A percentile compares a stretch with the other conserved stretches of the same genome.
These are phyloP conservation scores for Magnaporthiopsis poae DNA, from an alignment of 2,329 filamentous ascomycete genomes.

Conservation along the genomic window DNA sequence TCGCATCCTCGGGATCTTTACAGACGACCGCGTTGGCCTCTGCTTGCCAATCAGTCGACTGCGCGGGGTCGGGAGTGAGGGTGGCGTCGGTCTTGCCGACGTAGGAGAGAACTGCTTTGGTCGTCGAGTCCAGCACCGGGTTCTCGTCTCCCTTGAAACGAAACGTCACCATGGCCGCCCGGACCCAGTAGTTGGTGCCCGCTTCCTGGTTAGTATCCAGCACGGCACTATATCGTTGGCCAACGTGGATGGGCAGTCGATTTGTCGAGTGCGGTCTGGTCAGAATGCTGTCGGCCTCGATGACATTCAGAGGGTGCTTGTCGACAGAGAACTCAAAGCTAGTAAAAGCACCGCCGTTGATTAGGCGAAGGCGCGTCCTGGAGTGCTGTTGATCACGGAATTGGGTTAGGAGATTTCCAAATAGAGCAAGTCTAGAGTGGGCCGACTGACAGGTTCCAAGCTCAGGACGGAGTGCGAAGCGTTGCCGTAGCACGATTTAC, in stretches of 20 bases:
- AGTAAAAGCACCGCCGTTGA: conserved; percentile 62
- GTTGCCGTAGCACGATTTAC: conserved; percentile 3
- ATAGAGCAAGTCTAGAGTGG: not conserved
- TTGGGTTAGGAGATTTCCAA: not conserved
- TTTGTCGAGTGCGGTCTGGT: conserved; percentile 37
- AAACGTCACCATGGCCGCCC: conserved; percentile 27
- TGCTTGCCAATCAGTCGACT: conserved; percentile 8
- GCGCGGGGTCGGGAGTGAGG: not conserved
- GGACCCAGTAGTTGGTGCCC: conserved; percentile 25
- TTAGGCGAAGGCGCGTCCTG: conserved; percentile 45
- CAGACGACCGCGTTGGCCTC: conserved; percentile 8
- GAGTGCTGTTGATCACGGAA: not conserved
- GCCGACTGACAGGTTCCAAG: not conserved
- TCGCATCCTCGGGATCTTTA: conserved; percentile 8
- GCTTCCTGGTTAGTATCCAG: conserved; percentile 21
- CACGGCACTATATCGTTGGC: conserved; percentile 29
- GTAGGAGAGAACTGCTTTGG: conserved; percentile 8
- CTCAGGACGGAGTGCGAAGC: conserved; percentile 7
- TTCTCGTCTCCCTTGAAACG: conserved; percentile 10
- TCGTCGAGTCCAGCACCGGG: conserved; percentile 8
- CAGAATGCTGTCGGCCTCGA: conserved; percentile 61
- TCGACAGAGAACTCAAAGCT: conserved; percentile 64
- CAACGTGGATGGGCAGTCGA: conserved; percentile 29
- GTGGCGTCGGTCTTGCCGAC: not conserved
- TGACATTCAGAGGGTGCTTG: conserved; percentile 46